phyloP scores from a whole-genome alignment of 371 early-diverging fungal species.

The Apophysomyces variabilis region DNA sequence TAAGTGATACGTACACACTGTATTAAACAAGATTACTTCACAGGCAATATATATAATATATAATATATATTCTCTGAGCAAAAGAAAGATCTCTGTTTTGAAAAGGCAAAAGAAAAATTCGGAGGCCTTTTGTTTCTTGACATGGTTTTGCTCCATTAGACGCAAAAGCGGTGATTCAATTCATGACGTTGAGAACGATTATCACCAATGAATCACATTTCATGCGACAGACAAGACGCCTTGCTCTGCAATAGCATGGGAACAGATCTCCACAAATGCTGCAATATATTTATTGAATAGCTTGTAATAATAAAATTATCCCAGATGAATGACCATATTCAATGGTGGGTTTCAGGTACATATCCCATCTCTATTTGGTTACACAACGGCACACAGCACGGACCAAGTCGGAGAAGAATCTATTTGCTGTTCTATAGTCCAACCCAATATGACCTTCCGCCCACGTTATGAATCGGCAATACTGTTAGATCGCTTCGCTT shows the following conservation, averaged over 20 bases:
- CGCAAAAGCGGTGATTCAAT: constrained; percentile 1
- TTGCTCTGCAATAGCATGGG: no score
- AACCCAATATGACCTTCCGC: constrained; percentile 66
- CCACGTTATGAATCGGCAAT: constrained; percentile 56
- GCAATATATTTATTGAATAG: neutral
- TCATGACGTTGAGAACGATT: neutral
- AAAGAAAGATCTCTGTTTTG: no score
- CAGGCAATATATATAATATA: neutral
- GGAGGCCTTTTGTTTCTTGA: no score
- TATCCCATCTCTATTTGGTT: neutral
- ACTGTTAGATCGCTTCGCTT: constrained; percentile 30
- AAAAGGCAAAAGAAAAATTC: no score
- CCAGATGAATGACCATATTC: neutral
- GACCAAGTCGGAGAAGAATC: neutral
- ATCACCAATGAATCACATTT: no score
- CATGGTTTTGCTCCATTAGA: neutral
- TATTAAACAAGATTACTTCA: neutral
- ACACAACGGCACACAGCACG: constrained; percentile 4
- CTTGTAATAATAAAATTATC: neutral
- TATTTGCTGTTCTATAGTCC: constrained; percentile 43
- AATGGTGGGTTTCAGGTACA: neutral
- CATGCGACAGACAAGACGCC: no score
- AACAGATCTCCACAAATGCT: no score
- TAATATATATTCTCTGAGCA: no score
- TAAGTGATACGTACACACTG: constrained; percentile 1